Conservation (phyloP, 495 filamentous ascomycete species). For the Aspergillus sparsus region DNA sequence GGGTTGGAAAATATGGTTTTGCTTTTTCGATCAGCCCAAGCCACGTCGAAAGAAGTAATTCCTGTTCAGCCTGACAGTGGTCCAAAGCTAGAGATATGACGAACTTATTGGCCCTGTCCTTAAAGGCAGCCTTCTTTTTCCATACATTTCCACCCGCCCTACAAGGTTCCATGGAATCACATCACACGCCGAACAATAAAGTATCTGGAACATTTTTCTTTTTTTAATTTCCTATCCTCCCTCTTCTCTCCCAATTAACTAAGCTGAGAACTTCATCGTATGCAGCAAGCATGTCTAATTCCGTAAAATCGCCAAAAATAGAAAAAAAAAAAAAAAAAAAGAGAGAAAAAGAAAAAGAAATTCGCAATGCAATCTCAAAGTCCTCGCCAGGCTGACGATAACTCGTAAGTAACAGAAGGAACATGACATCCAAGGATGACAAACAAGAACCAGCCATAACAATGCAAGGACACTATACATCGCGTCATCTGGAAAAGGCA, state of each 20-base stretch:
- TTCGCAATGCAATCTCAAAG: constrained; percentile 9
- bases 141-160: too few relatives aligned
- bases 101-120: too few relatives aligned
- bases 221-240: not conserved
- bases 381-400: constrained; percentile 8
- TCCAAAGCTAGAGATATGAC: too few relatives aligned
- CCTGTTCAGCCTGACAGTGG: too few relatives aligned
- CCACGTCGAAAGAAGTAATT: too few relatives aligned
- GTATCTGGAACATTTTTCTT: too few relatives aligned
- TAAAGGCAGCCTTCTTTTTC: too few relatives aligned
- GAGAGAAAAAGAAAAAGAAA: constrained; percentile 10
- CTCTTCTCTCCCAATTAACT: not conserved
- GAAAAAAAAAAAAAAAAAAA: not conserved
- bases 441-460: constrained; percentile 20
- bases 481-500: constrained; percentile 20
- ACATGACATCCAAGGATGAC: constrained; percentile 15
- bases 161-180: too few relatives aligned
- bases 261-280: constrained; percentile 16
- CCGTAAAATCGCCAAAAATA: not conserved
- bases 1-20: too few relatives aligned
- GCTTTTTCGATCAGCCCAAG: too few relatives aligned
- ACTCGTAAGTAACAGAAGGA: constrained; percentile 2
- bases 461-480: constrained; percentile 31
- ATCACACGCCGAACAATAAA: too few relatives aligned
- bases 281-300: constrained; percentile 20